Evolutionary conservation across 306 rosid genomes (phyloP), one percentile per base, ranked within the genome.

Genomic region (Prunus fruticosa): DNA sequence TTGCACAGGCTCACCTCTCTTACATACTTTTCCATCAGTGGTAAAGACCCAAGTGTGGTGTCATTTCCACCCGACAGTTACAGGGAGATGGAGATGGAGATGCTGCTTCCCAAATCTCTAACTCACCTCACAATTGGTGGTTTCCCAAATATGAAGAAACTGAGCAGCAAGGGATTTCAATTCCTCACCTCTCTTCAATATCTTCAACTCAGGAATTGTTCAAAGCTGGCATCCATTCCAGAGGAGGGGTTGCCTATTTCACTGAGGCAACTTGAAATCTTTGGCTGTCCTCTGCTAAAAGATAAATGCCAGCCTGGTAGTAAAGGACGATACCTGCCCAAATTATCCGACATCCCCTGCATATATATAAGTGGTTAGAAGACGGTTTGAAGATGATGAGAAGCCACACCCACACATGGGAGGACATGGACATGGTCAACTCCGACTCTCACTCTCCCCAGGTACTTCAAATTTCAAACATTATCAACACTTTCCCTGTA

Each of bases 21-120:
- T 34, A 34, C 41, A 34, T 0, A 0, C 0, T 53, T 53, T 3
- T 5, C 0, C 1, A 7, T 53, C 3, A 0, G 0, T 0, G 25
- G 60, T 4, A 30, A 7, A 72, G 67, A 46, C 61, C 10, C 23
- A 43, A 7, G 22, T 25, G 0, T 45, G 32, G 60, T 41, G 74
- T 76, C 60, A 8, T 76, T 76, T 67, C 68, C 74, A 68, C 80
- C 61, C 6, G 75, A 22, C 15, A 16, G 6, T 23, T 8, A 54
- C 10, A 18, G 5, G 62, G 3, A 6, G 12, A n/a, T 6, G 1
- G 11, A 2, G 4, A 58, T 18, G 50, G 16, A 14, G 64, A 73
- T 22, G 57, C 28, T 67, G 50, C 50, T 82, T 49, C 64, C 74
- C 32, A 64, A 69, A 56, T 53, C 86, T 45, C 70, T 82, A 16